These are phyloP conservation scores for Begonia loranthoides DNA, from an alignment of 306 rosid genomes.

Conservation along the genomic window DNA sequence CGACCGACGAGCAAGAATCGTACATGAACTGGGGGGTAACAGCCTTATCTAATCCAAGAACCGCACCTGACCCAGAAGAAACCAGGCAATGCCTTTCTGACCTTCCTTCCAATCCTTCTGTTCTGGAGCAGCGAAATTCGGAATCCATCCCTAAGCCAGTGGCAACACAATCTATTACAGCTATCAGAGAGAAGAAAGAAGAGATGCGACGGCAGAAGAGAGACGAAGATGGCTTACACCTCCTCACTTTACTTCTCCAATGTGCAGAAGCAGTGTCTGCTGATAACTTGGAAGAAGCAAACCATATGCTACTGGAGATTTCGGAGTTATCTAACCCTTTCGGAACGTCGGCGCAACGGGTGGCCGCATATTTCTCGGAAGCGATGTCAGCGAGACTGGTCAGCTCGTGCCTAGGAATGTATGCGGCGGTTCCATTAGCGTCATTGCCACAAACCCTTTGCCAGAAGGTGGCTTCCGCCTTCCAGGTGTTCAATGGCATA, in stretches of 20 bases:
- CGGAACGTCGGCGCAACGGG: conserved; percentile 95
- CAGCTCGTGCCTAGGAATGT: conserved; percentile 80
- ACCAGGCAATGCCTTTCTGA: not conserved
- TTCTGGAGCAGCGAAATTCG: conserved; percentile 18
- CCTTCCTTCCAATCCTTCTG: conserved; percentile 7
- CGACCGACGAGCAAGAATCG: too few species aligned
- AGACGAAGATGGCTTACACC: conserved; percentile 84
- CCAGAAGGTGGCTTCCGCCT: conserved; percentile 90
- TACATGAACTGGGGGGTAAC: too few species aligned
- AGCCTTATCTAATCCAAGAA: too few species aligned
- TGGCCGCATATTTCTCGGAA: conserved; percentile 93
- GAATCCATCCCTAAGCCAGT: too few species aligned
- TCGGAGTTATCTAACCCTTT: conserved; percentile 76
- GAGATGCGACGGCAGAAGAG: conserved; percentile 66
- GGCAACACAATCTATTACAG: too few species aligned
- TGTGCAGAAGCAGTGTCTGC: conserved; percentile 94
- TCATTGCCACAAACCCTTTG: conserved; percentile 25
- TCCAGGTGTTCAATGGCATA: conserved; percentile 92
- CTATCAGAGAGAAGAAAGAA: conserved; percentile 40
- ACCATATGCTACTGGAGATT: conserved; percentile 64
- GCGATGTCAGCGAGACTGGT: conserved; percentile 94
- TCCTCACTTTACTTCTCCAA: conserved; percentile 72
- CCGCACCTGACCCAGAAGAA: too few species aligned
- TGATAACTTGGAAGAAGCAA: conserved; percentile 74
- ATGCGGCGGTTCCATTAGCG: conserved; percentile 47